Percentiles rank a stretch among this genome's conserved stretches.
phyloP scores from a whole-genome alignment of 2,329 filamentous ascomycete species.

The Alternaria infectoria region DNA sequence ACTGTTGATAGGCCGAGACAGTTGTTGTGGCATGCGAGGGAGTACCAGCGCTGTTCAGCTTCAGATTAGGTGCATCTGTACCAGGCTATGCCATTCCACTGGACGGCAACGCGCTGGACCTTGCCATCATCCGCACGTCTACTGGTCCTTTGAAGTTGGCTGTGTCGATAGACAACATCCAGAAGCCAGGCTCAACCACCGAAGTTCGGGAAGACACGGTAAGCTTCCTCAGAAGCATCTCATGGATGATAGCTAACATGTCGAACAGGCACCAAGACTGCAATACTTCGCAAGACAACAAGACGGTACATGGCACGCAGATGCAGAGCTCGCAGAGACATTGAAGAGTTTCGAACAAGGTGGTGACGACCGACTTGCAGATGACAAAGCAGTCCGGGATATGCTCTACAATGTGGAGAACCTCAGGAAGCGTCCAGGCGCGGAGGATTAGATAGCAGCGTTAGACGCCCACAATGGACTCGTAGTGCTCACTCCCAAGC shows the following conservation, averaged over 20 bases:
- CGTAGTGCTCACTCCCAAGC: background rate
- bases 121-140: constrained; percentile 42
- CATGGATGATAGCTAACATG: constrained; percentile 14
- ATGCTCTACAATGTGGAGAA: constrained; percentile 57
- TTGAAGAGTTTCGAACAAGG: constrained; percentile 26
- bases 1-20: constrained; percentile 28
- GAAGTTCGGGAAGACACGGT: constrained; percentile 42
- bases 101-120: constrained; percentile 70
- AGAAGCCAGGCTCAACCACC: constrained; percentile 58
- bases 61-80: constrained; percentile 56
- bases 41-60: constrained; percentile 69
- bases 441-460: constrained; percentile 37
- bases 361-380: constrained; percentile 21
- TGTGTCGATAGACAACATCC: constrained; percentile 62
- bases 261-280: constrained; percentile 27
- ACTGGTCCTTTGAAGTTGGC: constrained; percentile 32
- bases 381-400: constrained; percentile 51
- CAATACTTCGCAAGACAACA: constrained; percentile 32
- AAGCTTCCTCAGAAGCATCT: constrained; percentile 15
- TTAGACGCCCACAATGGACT: constrained; percentile 1
- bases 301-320: constrained; percentile 33
- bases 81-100: constrained; percentile 57
- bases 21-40: constrained; percentile 54
- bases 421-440: constrained; percentile 56
- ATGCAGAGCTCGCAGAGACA: constrained; percentile 14